Base-by-base conservation (phyloP, 495 filamentous ascomycete genomes). In the Neurospora sp. region DNA sequence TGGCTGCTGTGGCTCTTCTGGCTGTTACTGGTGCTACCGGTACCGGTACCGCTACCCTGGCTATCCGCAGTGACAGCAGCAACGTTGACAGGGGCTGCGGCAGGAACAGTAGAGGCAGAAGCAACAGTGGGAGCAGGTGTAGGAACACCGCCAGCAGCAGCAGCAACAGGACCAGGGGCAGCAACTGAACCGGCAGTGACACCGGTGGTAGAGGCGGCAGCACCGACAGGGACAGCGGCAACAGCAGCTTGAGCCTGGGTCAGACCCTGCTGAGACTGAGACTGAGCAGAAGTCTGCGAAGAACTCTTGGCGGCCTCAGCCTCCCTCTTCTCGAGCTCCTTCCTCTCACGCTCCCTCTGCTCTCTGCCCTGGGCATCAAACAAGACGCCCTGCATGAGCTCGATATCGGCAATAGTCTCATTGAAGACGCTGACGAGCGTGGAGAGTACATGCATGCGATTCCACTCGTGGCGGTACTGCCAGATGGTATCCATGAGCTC, bases 401-500 rank as follows among this genome's bases (percentile, higher is more conserved):
- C 88, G 73, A 99, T 94, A 77, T 98, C 94, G 18, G 84, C 81
- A 72, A 97, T 87, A n/a, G 91, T 89, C 8, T 91, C 90, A 74
- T 96, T 92, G 79, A 97, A 97, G 31, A 90, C 88, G 8, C 87
- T 83, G 14, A 83, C 83, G 39, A 96, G 85, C 39, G 83, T 81
- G 38, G 79, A 79, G 31, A 91, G 85, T 12, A 98, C 93, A 71
- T 82, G 82, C 77, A 88, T 91, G 20, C 96, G 88, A 81, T 98
- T 93, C 87, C 91, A 94, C 76, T 96, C 90, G 71, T 88, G 86
- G 48, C 93, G 88, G 72, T 84, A 86, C 73, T 85, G 87, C 96
- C 96, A 99, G 16, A 98, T 84, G 54, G 89, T 88, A 73, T 94
- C 91, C 95, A 98, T 98, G 77, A 97, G 82, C 72, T 89, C 89